Conservation (phyloP, 495 filamentous ascomycete genomes). For the Evernia prunastri region DNA sequence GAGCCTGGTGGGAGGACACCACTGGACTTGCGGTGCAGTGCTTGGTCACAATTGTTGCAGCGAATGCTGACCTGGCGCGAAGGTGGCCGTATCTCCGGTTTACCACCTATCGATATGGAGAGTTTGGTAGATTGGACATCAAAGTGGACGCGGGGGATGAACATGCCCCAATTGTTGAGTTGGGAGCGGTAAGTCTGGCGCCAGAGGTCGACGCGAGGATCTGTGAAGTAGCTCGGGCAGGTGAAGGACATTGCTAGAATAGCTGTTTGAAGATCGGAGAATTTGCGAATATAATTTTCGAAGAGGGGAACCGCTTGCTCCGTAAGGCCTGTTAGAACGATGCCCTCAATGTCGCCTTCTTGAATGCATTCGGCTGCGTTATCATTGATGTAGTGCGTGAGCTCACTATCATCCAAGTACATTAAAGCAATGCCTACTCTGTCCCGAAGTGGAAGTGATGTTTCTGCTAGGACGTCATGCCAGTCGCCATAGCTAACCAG, state of each 20-base stretch:
- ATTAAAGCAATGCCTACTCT: slow-evolving; percentile 80
- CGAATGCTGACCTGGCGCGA: slow-evolving; percentile 72
- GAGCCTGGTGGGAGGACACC: slow-evolving; percentile 28
- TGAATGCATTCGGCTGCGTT: slow-evolving; percentile 57
- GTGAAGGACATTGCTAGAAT: slow-evolving; percentile 76
- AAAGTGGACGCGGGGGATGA: slow-evolving; percentile 57
- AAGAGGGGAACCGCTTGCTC: slow-evolving; percentile 75
- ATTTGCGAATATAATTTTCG: slow-evolving; percentile 80
- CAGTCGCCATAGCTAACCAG: slow-evolving; percentile 84
- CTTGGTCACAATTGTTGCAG: slow-evolving; percentile 73
- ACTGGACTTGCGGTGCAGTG: slow-evolving; percentile 29
- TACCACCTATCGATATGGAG: slow-evolving; percentile 49
- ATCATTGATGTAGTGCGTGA: slow-evolving; percentile 63
- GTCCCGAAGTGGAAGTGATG: slow-evolving; percentile 74
- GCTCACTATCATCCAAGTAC: slow-evolving; percentile 70
- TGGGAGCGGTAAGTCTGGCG: slow-evolving; percentile 72
- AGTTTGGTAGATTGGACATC: slow-evolving; percentile 53
- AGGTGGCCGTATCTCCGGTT: slow-evolving; percentile 56
- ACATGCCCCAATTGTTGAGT: slow-evolving; percentile 69
- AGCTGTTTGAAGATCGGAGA: slow-evolving; percentile 82
- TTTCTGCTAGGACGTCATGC: slow-evolving; percentile 72
- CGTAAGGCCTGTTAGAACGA: slow-evolving; percentile 79
- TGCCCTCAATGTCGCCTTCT: slow-evolving; percentile 79
- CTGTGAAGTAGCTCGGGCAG: slow-evolving; percentile 73
- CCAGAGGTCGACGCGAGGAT: slow-evolving; percentile 70